Percentiles rank a stretch among this genome's conserved stretches.
phyloP scores from a whole-genome alignment of 257 asterid genomes.

The Linaria vulgaris region DNA sequence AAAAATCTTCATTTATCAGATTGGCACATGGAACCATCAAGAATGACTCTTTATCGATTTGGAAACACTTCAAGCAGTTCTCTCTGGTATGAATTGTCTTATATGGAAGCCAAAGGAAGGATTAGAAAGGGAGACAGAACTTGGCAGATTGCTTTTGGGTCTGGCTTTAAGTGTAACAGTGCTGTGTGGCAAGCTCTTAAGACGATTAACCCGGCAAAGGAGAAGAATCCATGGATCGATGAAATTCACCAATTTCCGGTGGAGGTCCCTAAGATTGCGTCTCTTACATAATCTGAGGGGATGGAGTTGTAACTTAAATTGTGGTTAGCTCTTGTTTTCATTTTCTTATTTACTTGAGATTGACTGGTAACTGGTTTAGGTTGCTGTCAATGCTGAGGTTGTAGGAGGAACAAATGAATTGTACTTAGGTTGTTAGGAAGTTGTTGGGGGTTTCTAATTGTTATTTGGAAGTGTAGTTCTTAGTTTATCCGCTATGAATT shows the following conservation, averaged over 20 bases:
- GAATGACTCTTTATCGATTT: slow-evolving; percentile 35
- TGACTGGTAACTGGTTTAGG: neutral
- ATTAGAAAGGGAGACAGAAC: slow-evolving; percentile 33
- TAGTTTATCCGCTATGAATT: slow-evolving; percentile 20
- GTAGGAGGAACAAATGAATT: neutral
- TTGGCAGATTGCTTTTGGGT: slow-evolving; percentile 41
- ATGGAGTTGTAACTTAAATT: neutral
- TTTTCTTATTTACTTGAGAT: neutral
- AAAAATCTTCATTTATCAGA: slow-evolving; percentile 31
- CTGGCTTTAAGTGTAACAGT: slow-evolving; percentile 41
- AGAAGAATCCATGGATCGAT: slow-evolving; percentile 37
- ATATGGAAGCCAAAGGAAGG: slow-evolving; percentile 40
- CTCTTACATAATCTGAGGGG: neutral
- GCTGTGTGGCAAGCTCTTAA: slow-evolving; percentile 39
- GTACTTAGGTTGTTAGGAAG: slow-evolving; percentile 21
- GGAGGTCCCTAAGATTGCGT: slow-evolving; percentile 30
- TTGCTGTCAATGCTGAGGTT: slow-evolving; percentile 9
- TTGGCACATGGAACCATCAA: slow-evolving; percentile 41
- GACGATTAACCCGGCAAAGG: slow-evolving; percentile 34
- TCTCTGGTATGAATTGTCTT: slow-evolving; percentile 32
- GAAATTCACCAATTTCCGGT: slow-evolving; percentile 37
- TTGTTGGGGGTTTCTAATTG: slow-evolving; percentile 7
- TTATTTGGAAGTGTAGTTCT: slow-evolving; percentile 12
- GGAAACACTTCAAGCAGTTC: slow-evolving; percentile 41
- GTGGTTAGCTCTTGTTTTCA: neutral